These are phyloP conservation scores for Scedosporium minutisporum DNA, from an alignment of 2,329 filamentous ascomycete species.

Conservation along the genomic window DNA sequence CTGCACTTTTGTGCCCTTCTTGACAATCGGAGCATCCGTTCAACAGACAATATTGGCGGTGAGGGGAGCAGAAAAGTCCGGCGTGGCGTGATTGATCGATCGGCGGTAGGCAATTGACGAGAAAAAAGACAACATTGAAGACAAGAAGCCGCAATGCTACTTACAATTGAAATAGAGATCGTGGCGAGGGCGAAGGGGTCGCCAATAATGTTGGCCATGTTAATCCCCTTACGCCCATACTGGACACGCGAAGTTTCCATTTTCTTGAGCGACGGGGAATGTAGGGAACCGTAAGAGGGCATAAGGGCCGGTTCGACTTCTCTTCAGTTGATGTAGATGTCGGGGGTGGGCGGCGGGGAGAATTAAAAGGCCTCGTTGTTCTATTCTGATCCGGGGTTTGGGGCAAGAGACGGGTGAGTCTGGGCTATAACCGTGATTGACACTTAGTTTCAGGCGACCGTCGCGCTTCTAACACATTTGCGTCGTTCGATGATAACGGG, in stretches of 20 bases:
- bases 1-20: too few species aligned
- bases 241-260: constrained; percentile 60
- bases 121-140: background rate
- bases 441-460: constrained; percentile 6
- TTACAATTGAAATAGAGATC: constrained; percentile 80
- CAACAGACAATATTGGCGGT: too few species aligned
- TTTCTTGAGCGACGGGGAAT: constrained; percentile 68
- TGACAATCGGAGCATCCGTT: too few species aligned
- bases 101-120: background rate
- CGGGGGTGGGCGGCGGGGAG: background rate
- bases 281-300: constrained; percentile 64
- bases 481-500: constrained; percentile 1
- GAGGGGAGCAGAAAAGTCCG: too few species aligned
- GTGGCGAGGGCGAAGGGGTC: constrained; percentile 95
- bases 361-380: background rate
- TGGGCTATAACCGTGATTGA: constrained; percentile 4
- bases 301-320: constrained; percentile 38
- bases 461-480: constrained; percentile 7
- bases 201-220: constrained; percentile 81
- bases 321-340: constrained; percentile 4
- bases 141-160: constrained; percentile 25
- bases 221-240: constrained; percentile 53
- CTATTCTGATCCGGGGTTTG: background rate
- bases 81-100: background rate
- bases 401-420: background rate